Percentiles rank a stretch among this genome's conserved stretches.
These are phyloP conservation scores for Umbelopsis sp. DNA, from an alignment of 192 early-diverging fungal genomes.

Conservation along the genomic window DNA sequence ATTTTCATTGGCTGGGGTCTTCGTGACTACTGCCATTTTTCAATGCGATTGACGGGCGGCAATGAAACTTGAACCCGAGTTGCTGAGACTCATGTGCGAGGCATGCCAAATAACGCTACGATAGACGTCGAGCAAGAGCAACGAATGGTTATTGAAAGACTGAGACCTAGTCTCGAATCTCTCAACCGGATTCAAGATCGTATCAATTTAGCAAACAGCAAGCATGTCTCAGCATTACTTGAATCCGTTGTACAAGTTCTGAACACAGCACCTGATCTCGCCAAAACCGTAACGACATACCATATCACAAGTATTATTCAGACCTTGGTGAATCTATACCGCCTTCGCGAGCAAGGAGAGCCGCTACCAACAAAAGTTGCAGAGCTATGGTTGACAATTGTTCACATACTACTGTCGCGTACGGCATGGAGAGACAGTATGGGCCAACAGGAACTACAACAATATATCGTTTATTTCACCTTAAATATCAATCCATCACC, in stretches of 20 bases:
- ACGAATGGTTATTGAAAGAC: neutral
- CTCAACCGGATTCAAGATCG: slow-evolving; percentile 9
- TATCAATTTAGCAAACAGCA: slow-evolving; percentile 3
- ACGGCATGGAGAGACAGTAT: neutral
- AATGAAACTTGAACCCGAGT: too few relatives aligned
- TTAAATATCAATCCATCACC: slow-evolving; percentile 3
- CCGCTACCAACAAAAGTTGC: neutral
- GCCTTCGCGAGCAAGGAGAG: slow-evolving; percentile 1
- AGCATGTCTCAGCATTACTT: neutral
- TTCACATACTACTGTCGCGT: neutral
- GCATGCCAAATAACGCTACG: neutral
- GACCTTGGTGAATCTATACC: neutral
- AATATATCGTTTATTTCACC: slow-evolving; percentile 9
- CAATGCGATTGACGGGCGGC: too few relatives aligned
- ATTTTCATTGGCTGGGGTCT: too few relatives aligned
- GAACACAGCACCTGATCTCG: neutral
- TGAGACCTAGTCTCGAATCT: neutral
- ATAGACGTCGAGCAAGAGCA: slow-evolving; percentile 3
- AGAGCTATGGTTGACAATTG: neutral
- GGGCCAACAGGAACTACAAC: neutral
- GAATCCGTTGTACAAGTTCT: neutral
- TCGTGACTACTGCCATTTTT: too few relatives aligned
- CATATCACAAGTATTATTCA: neutral
- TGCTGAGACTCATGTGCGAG: neutral
- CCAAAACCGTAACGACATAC: neutral